Evolutionary conservation across 257 asterid species (phyloP), one percentile per base, ranked within the genome.

Genomic region (Thymus quinquecostatus): DNA sequence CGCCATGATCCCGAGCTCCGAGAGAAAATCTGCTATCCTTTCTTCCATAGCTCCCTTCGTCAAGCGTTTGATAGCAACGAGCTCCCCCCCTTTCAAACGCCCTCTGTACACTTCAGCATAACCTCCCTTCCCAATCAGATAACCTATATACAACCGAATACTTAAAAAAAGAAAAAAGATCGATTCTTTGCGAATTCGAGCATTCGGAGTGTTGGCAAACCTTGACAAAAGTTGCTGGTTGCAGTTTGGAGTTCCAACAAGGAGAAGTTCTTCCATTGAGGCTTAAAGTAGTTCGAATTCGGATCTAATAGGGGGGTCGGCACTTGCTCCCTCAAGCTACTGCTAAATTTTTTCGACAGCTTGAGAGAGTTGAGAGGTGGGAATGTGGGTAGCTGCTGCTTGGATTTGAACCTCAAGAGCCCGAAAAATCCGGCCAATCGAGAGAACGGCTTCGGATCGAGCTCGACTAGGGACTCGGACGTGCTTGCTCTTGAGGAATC

Each of bases 1-100:
- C 13, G 94, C 99, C 99, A 95, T 95, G 70, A 95, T 92, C 68
- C 99, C 99, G 32, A 95, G 92, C 70, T 95, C 99, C 0, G 97
- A 77, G 29, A 95, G 82, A 73, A 95, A 95, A 45, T 95, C 98
- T 2, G 85, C 89, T 10, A 76, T 82, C 56, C 87, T 83, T 80
- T 95, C 97, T 21, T 95, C 97, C 66, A 72, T 36, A 0, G 84
- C 69, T 29, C 97, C 95, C 73, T 89, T 83, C 0, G 78, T 86
- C 75, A 91, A 79, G 59, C 92, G 90, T 66, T 95, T 95, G 43
- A 95, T 77, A 1, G 99, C 99, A 48, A 89, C 86, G n/a, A 87
- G 91, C 68, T 84, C 92, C 21, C 96, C 96, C 41, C 81, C 82
- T 50, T 79, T 79, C 79, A 95, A 68, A 57, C 87, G 82, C 29